phyloP scores from a whole-genome alignment of 176 grass and related monocot species.

The Oryza officinalis region DNA sequence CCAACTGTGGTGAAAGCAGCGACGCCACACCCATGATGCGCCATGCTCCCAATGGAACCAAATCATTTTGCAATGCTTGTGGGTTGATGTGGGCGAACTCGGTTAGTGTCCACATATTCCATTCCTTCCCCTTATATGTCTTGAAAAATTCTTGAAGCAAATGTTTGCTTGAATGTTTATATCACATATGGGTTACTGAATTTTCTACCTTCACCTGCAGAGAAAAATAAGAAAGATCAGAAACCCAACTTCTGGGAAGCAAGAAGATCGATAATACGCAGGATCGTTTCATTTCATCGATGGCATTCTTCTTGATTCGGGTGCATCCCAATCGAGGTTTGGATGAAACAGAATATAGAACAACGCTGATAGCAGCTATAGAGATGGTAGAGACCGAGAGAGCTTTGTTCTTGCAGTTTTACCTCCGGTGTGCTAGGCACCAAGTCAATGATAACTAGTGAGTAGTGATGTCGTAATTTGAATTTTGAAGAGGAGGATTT shows the following conservation, averaged over 20 bases:
- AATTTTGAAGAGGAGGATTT: too few relatives aligned
- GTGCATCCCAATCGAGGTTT: too few relatives aligned
- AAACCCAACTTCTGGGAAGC: neutral
- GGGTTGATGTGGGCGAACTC: constrained; percentile 46
- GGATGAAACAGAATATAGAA: too few relatives aligned
- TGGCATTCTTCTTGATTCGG: too few relatives aligned
- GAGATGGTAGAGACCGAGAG: too few relatives aligned
- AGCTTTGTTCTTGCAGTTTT: too few relatives aligned
- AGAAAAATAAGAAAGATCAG: constrained; percentile 5
- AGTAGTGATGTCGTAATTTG: too few relatives aligned
- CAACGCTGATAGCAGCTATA: too few relatives aligned
- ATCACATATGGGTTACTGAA: neutral
- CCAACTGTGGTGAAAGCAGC: constrained; percentile 40
- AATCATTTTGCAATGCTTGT: constrained; percentile 53
- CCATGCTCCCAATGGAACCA: constrained; percentile 45
- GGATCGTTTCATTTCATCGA: too few relatives aligned
- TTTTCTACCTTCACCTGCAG: constrained; percentile 18
- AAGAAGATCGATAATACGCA: too few relatives aligned
- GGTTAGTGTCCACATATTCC: neutral
- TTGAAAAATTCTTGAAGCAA: neutral
- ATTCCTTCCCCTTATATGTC: neutral
- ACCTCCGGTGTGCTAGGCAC: too few relatives aligned
- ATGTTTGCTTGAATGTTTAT: neutral
- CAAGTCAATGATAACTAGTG: too few relatives aligned
- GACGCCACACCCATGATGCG: constrained; percentile 53